Base-by-base conservation (phyloP, 164 flowering plant genomes). In the Vitis rotundifolia region DNA sequence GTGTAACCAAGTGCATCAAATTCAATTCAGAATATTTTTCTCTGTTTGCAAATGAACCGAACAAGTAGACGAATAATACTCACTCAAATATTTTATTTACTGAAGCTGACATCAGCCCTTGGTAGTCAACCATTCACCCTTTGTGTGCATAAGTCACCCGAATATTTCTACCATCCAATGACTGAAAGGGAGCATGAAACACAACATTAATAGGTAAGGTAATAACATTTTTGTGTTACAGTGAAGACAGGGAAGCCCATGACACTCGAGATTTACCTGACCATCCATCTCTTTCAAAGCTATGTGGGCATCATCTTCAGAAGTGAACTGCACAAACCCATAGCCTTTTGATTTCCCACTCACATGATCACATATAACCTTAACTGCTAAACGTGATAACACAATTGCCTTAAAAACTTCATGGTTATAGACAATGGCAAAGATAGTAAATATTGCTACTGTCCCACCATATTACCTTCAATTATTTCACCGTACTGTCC, bases 221-320 rank as follows among this genome's bases (percentile, higher is more conserved):
- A 37, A 58, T 29, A 5, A 14, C 63, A 57, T 29, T 48, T 66
- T 29, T 44, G 8, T 18, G 18, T 29, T 7, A 53, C 5, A 48
- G 7, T 31, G 19, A 15, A 66, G 11, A 31, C 11, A 26, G 18
- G 37, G 5, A 10, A 0, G 11, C 15, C 22, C 9, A 28, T 2
- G 4, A 61, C 8, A 55, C 8, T 29, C 10, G 60, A 67, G 29
- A 57, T 56, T 66, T 66, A 84, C 93, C 89, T 78, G 79, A n/a
- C 81, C 84, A 78, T 88, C 69, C 91, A 88, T 84, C 76, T 85
- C 79, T 66, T 83, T 79, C 7, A 87, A 71, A 71, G 93, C 92
- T 48, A 63, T 64, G 50, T 28, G 59, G 9, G 93, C 86, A 12
- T 83, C 81, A 47, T 56, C 63, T 71, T 85, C 88, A 29, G 85